Percentiles rank a stretch among this genome's conserved stretches.
Conservation (phyloP, 352 stramenopile genomes). For the Pythium brachiatum region DNA sequence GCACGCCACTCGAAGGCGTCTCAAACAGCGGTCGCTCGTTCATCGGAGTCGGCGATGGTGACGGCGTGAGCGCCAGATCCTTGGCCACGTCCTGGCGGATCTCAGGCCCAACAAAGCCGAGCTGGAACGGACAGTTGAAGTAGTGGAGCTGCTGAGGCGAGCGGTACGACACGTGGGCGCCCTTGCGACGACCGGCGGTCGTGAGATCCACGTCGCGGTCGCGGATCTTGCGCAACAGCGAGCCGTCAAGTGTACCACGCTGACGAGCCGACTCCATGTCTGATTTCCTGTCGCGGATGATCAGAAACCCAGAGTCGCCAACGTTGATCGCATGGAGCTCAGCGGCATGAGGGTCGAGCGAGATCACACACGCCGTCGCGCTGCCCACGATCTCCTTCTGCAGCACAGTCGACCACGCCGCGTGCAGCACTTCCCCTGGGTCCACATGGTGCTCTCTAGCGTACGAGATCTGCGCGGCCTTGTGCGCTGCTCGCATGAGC, state of each 20-base stretch:
- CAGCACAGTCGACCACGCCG: constrained; percentile 74
- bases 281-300: constrained; percentile 77
- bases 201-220: constrained; percentile 65
- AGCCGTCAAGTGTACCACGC: constrained; percentile 72
- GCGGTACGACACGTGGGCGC: constrained; percentile 88
- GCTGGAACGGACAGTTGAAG: constrained; percentile 97
- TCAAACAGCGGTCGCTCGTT: constrained; percentile 90
- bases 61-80: constrained; percentile 33
- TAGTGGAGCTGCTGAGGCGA: constrained; percentile 95
- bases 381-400: constrained; percentile 92
- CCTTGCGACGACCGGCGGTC: constrained; percentile 66
- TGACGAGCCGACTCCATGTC: constrained; percentile 59
- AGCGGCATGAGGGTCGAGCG: constrained; percentile 89
- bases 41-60: constrained; percentile 47
- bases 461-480: constrained; percentile 60
- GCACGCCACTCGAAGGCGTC: constrained; percentile 87
- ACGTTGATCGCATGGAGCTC: constrained; percentile 95
- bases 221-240: constrained; percentile 65
- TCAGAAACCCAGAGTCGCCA: constrained; percentile 90
- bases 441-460: constrained; percentile 60
- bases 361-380: constrained; percentile 90
- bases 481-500: constrained; percentile 74
- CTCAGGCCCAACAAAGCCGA: constrained; percentile 53
- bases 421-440: constrained; percentile 61
- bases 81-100: constrained; percentile 48